Base-by-base conservation (phyloP, 805 yeast genomes). In the Myxozyma geophila region DNA sequence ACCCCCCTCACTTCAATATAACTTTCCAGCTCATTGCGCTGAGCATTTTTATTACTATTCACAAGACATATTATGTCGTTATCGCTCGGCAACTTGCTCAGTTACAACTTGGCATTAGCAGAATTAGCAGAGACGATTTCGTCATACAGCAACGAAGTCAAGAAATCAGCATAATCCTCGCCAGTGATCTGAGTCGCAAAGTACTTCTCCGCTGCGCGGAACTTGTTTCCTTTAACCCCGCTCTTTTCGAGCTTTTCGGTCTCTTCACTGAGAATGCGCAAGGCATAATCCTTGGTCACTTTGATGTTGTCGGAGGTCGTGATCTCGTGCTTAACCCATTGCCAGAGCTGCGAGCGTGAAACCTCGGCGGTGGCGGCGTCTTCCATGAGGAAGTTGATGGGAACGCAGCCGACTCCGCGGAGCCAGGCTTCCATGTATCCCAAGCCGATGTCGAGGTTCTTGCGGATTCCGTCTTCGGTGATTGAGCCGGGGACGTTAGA, bases 321-420 rank as follows among this genome's bases (percentile, higher is more conserved):
- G 62, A 83, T 83, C 44, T 84, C 83, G 75, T 86, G 89, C 66
- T 83, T 82, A 59, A 86, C 87, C 92, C 92, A 87, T 74, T 87
- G 89, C 83, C 87, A 84, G 70, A 87, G 82, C 77, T 85, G 88
- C 40, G 87, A 81, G 72, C 91, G 82, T 36, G 89, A 86, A n/a
- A 87, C 90, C 75, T 87, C 90, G 57, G 90, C 90, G 60, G 90
- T 87, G 58, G 90, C 90, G 40, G 90, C 90, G 71, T 87, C 90
- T 78, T 87, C 91, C 91, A 87, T 87, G 76, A 87, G 79, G 76
- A 81, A 85, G 80, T 87, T 85, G 77, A 87, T 86, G 67, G 91
- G 90, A 60, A 87, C 89, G 75, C 89, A 86, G 10, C 90, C 90
- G 62, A 84, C 77, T 59, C 88, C 87, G 65, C 88, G 79, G 71